Base-by-base conservation (phyloP, 23 red algal genomes). In the Gracilaria domingensis region DNA sequence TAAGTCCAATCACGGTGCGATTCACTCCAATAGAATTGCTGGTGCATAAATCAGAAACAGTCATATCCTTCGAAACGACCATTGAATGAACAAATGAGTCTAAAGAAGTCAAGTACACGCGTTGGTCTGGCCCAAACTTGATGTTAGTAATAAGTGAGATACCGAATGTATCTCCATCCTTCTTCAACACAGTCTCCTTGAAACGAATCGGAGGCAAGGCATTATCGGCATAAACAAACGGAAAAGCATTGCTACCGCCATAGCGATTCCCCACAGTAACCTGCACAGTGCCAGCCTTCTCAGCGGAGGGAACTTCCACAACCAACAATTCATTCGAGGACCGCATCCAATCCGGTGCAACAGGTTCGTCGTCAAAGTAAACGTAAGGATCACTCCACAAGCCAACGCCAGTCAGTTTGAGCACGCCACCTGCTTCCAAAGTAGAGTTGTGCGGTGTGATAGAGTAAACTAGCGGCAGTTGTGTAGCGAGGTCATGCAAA, bases 21-120 rank as follows among this genome's bases (percentile, higher is more conserved):
- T 78, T 55, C 25, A 77, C 35, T 23, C 90, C 90, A 34, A 93
- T 45, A 32, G 53, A 75, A 17, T 78, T 81, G 24, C 65, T 85
- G 25, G 49, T 49, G 30, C 90, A 93, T 26, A 77, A 26, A 30
- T 82, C 90, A 16, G 90, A 76, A 8, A 86, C 90, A 0, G 23
- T 84, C 58, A 93, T 66, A 44, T 93, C 90, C 37, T 75, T 51
- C 32, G 49, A 49, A 13, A 93, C 70, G 34, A 47, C 80, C 40
- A 93, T 72, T 8, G 86, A 90, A 72, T 90, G 75, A 29, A 90
- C 86, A 71, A 81, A 81, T 18, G 74, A 80, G 30, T 90, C 74
- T 18, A 90, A 57, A n/a, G 74, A 81, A 30, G 86, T 56, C 9
- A 90, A 45, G 32, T 90, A 90, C 56, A 80, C 42, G 30, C 86